Percentiles rank a stretch among this genome's conserved stretches.
Conservation (phyloP, 2,329 filamentous ascomycete genomes). For the Neophaeococcomyces mojaviensis region DNA sequence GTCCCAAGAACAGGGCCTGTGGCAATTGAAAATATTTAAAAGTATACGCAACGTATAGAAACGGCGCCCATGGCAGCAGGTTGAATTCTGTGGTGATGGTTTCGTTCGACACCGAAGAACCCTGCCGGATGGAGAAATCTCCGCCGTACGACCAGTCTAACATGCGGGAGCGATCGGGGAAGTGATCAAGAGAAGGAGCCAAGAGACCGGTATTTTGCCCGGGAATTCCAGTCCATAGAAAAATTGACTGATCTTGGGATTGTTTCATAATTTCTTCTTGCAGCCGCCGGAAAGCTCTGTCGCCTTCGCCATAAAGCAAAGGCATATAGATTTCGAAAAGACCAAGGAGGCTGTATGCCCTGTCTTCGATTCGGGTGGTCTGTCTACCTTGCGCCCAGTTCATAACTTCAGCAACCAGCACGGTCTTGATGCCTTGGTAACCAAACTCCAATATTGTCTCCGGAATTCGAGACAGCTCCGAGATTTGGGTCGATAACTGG, state of each 20-base stretch:
- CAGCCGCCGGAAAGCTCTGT: conserved; percentile 21
- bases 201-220: no score
- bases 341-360: conserved; percentile 25
- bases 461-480: not conserved
- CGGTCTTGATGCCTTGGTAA: not conserved
- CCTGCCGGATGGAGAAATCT: no score
- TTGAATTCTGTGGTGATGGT: no score
- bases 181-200: no score
- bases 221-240: no score
- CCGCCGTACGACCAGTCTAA: no score
- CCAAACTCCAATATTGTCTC: not conserved
- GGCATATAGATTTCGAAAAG: conserved; percentile 24
- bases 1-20: no score
- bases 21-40: no score
- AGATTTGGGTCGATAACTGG: not conserved
- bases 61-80: no score
- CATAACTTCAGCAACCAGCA: conserved; percentile 11
- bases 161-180: no score
- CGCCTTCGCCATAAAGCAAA: conserved; percentile 24
- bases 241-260: conserved; percentile 20
- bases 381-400: conserved; percentile 22
- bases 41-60: no score
- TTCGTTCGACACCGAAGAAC: no score
- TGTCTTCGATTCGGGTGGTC: conserved; percentile 23
- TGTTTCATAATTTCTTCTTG: conserved; percentile 26